Percentiles rank a stretch among this genome's conserved stretches.
Conservation (phyloP, 192 early-diverging fungal genomes). For the Backusella circina region DNA sequence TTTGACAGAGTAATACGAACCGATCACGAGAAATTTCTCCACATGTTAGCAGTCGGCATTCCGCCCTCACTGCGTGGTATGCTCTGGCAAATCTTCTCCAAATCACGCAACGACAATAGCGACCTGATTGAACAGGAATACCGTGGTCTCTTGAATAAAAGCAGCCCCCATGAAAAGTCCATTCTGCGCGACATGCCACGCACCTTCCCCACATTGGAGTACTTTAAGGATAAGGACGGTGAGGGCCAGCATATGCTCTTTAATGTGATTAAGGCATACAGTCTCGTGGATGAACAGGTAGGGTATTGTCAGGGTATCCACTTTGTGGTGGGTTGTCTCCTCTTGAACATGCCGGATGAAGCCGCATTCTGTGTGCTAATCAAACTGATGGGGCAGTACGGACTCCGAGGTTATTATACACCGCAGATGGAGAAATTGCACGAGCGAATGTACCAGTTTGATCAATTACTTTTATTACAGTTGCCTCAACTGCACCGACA, state of each 20-base stretch:
- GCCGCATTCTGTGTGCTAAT: conserved; percentile 93
- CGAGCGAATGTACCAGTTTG: conserved; percentile 85
- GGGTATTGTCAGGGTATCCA: conserved; percentile 98
- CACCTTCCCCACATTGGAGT: conserved; percentile 87
- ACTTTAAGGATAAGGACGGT: conserved; percentile 64
- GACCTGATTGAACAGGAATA: conserved; percentile 71
- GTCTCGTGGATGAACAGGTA: conserved; percentile 86
- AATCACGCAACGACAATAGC: conserved; percentile 55
- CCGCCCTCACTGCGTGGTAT: conserved; percentile 87
- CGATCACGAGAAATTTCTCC: conserved; percentile 67
- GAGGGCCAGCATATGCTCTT: conserved; percentile 86
- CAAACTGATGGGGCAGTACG: conserved; percentile 83
- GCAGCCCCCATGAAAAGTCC: conserved; percentile 79
- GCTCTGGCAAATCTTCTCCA: conserved; percentile 91
- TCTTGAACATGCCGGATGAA: conserved; percentile 98
- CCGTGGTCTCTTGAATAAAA: conserved; percentile 60
- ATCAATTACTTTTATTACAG: conserved; percentile 74
- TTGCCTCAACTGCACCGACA: conserved; percentile 81
- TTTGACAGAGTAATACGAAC: conserved; percentile 70
- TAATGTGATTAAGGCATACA: conserved; percentile 91
- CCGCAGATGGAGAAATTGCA: conserved; percentile 90
- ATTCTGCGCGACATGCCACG: conserved; percentile 87
- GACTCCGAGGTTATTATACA: conserved; percentile 86
- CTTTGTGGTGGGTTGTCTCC: conserved; percentile 88
- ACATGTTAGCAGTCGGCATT: conserved; percentile 78